phyloP scores from a whole-genome alignment of 805 yeast genomes.

The Yamadazyma philogaea region DNA sequence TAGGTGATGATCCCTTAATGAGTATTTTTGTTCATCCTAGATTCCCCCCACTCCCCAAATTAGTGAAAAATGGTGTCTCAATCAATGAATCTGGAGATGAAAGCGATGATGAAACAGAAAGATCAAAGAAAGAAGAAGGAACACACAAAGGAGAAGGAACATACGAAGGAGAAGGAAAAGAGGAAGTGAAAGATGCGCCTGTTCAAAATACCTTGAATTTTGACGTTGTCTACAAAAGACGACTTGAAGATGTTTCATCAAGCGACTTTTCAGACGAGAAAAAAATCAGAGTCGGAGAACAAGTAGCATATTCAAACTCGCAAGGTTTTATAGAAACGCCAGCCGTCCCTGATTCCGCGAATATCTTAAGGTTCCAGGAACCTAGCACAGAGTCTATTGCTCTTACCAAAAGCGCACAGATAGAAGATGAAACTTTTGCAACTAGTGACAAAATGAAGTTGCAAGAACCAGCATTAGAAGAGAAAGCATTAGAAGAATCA shows the following conservation, averaged over 20 bases:
- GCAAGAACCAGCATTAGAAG: background rate
- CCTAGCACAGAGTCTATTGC: background rate
- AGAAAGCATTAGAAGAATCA: background rate
- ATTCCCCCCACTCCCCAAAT: conserved; percentile 52
- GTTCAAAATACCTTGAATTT: background rate
- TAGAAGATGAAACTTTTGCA: background rate
- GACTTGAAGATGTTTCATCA: background rate
- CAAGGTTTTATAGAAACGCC: background rate
- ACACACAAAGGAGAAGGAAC: too few relatives aligned
- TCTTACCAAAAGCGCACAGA: background rate
- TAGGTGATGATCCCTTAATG: conserved; percentile 49
- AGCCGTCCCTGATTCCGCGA: background rate
- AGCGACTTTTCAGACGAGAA: conserved; percentile 26
- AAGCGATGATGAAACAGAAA: background rate
- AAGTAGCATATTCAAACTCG: background rate
- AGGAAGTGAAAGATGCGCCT: background rate
- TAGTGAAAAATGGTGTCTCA: conserved; percentile 29
- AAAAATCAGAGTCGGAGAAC: conserved; percentile 12
- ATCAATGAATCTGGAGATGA: conserved; percentile 29
- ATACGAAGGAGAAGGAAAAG: conserved; percentile 17
- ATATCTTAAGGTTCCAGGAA: conserved; percentile 9
- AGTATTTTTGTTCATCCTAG: conserved; percentile 72
- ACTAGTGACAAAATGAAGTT: background rate
- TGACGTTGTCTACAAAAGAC: conserved; percentile 24
- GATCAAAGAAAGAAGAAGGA: too few relatives aligned